Conservation (phyloP, 164 flowering plant species). For the Platanus orientalis region DNA sequence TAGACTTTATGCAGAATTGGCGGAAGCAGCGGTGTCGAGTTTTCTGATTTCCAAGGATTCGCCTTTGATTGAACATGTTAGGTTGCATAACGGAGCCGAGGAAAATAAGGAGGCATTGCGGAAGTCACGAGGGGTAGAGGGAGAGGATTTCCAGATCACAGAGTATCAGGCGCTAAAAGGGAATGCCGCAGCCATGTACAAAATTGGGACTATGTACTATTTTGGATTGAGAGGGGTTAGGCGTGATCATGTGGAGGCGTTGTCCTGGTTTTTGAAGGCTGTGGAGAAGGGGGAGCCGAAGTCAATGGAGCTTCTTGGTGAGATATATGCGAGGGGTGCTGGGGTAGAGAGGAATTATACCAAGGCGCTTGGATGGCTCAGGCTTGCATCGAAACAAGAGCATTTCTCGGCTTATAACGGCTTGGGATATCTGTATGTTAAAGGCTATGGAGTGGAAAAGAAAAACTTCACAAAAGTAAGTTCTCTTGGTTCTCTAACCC, state of each 20-base stretch:
- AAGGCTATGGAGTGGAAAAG: conserved; percentile 94
- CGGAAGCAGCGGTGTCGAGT: conserved; percentile 83
- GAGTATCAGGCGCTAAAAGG: conserved; percentile 95
- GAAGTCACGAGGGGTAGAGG: conserved; percentile 94
- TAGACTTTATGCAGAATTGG: conserved; percentile 82
- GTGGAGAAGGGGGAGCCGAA: conserved; percentile 87
- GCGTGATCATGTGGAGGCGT: conserved; percentile 77
- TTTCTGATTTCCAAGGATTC: conserved; percentile 82
- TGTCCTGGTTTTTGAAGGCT: conserved; percentile 83
- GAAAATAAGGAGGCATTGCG: conserved; percentile 87
- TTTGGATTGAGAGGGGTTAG: conserved; percentile 92
- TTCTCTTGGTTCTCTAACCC: background rate
- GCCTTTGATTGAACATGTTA: conserved; percentile 75
- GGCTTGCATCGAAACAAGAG: conserved; percentile 68
- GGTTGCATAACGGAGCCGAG: conserved; percentile 88
- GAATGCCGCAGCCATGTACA: conserved; percentile 86
- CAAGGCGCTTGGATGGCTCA: conserved; percentile 84
- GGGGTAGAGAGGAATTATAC: conserved; percentile 91
- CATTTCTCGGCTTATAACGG: conserved; percentile 91
- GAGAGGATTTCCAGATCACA: conserved; percentile 91
- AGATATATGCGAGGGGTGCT: conserved; percentile 94
- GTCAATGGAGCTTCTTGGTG: conserved; percentile 97
- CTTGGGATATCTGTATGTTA: conserved; percentile 90
- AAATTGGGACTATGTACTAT: conserved; percentile 78
- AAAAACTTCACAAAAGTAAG: conserved; percentile 90